phyloP scores from a whole-genome alignment of 345 rosid genomes.

The Arabidopsis suecica region DNA sequence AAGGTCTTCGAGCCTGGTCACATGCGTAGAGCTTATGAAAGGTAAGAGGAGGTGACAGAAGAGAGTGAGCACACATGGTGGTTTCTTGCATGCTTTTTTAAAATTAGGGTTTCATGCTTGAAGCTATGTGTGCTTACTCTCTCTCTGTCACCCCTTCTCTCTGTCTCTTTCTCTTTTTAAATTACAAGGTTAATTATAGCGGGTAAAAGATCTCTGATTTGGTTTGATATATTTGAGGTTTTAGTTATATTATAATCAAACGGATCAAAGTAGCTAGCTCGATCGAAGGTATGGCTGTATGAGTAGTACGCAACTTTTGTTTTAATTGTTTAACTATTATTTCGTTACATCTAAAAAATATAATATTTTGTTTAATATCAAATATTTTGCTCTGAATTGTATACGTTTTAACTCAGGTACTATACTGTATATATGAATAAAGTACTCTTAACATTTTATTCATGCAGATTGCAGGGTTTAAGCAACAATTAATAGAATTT shows the following conservation, averaged over 20 bases:
- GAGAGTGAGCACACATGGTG: slow-evolving; percentile 99
- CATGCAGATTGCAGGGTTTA: neutral
- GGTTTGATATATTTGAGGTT: slow-evolving; percentile 17
- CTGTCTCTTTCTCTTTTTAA: slow-evolving; percentile 29
- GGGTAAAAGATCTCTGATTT: neutral
- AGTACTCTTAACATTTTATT: neutral
- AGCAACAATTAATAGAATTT: neutral
- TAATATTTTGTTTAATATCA: neutral
- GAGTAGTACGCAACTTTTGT: neutral
- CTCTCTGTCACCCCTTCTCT: slow-evolving; percentile 74
- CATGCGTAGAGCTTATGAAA: slow-evolving; percentile 4
- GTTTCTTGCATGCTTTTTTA: slow-evolving; percentile 68
- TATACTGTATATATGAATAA: neutral
- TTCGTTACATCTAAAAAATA: neutral
- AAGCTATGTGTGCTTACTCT: slow-evolving; percentile 91
- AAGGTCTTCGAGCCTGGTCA: neutral
- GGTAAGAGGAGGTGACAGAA: slow-evolving; percentile 93
- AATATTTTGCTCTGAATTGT: neutral
- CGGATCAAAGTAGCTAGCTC: neutral
- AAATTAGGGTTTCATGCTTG: slow-evolving; percentile 59
- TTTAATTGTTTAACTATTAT: neutral
- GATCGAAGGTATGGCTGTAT: neutral
- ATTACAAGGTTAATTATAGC: slow-evolving; percentile 5
- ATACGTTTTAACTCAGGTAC: neutral
- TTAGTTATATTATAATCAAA: neutral